A percentile compares a stretch with the other conserved stretches of the same genome.
These are phyloP conservation scores for Pythium phragmitis DNA, from an alignment of 352 stramenopile genomes.

Conservation along the genomic window DNA sequence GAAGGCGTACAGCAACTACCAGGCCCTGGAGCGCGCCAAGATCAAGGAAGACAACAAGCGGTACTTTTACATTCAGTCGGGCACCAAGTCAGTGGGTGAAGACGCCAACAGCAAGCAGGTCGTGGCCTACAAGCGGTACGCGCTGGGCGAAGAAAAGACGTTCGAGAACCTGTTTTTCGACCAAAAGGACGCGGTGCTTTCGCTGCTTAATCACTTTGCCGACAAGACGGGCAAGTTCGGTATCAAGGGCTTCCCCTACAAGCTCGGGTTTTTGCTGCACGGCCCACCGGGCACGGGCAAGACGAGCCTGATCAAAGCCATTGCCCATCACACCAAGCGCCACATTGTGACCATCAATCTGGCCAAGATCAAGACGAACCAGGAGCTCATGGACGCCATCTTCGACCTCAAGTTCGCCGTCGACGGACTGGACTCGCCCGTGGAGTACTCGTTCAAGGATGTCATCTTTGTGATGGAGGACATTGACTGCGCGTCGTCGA, in stretches of 20 bases:
- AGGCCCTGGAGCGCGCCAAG: conserved; percentile 26
- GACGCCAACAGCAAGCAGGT: conserved; percentile 4
- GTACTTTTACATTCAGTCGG: conserved; percentile 45
- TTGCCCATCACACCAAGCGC: conserved; percentile 64
- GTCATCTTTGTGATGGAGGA: conserved; percentile 82
- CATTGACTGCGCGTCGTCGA: conserved; percentile 55
- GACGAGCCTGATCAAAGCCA: conserved; percentile 81
- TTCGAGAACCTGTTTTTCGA: conserved; percentile 83
- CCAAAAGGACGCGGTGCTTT: conserved; percentile 59
- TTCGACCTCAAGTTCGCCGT: conserved; percentile 54
- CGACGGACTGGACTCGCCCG: conserved; percentile 36
- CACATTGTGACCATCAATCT: conserved; percentile 66
- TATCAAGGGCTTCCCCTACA: conserved; percentile 85
- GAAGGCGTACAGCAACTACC: conserved; percentile 35
- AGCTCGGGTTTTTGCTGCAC: conserved; percentile 77
- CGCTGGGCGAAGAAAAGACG: conserved; percentile 72
- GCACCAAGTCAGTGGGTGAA: conserved; percentile 1
- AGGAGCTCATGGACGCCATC: conserved; percentile 61
- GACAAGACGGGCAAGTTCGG: conserved; percentile 68
- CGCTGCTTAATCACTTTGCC: conserved; percentile 61
- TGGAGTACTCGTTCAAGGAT: conserved; percentile 37
- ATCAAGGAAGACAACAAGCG: conserved; percentile 33
- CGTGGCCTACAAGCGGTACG: conserved; percentile 58
- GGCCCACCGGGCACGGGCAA: conserved; percentile 84
- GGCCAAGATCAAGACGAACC: conserved; percentile 57